These are phyloP conservation scores for Blastobotrys buckinghamii DNA, from an alignment of 1,139 yeast genomes.

Conservation along the genomic window DNA sequence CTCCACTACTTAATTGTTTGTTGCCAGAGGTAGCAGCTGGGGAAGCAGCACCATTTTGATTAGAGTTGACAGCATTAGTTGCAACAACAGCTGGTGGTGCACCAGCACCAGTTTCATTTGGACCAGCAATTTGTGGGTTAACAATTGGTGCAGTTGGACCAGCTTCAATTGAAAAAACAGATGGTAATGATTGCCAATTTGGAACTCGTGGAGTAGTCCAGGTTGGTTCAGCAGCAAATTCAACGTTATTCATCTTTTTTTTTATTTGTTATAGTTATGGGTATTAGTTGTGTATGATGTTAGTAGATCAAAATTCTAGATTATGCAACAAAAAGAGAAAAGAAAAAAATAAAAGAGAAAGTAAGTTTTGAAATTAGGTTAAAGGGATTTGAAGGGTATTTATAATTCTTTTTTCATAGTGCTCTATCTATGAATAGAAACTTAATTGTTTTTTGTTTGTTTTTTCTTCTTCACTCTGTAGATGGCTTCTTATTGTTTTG, in stretches of 20 bases:
- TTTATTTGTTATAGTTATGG: background rate
- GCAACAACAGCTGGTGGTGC: background rate
- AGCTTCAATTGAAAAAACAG: conserved; percentile 6
- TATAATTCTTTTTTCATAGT: too few species aligned
- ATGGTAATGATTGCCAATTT: conserved; percentile 10
- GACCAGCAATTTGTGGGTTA: conserved; percentile 4
- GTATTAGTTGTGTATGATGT: background rate
- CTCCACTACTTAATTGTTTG: background rate
- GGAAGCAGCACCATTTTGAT: background rate
- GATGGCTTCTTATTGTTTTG: too few species aligned
- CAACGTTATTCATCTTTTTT: background rate
- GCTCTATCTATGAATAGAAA: too few species aligned
- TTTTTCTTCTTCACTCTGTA: too few species aligned
- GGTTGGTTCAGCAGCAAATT: background rate
- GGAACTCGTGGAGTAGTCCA: conserved; percentile 11
- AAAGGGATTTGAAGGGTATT: too few species aligned
- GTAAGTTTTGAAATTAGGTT: too few species aligned
- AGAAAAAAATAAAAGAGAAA: too few species aligned
- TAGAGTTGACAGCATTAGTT: background rate
- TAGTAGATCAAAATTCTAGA: background rate
- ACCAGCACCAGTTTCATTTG: background rate
- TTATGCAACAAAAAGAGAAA: background rate
- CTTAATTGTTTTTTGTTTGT: too few species aligned
- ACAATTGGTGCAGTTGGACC: conserved; percentile 9
- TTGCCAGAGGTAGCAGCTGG: background rate